Evolutionary conservation across 169 alveolate species (phyloP), one percentile per base, ranked within the genome.

Genomic region (Plasmodium fragile): DNA sequence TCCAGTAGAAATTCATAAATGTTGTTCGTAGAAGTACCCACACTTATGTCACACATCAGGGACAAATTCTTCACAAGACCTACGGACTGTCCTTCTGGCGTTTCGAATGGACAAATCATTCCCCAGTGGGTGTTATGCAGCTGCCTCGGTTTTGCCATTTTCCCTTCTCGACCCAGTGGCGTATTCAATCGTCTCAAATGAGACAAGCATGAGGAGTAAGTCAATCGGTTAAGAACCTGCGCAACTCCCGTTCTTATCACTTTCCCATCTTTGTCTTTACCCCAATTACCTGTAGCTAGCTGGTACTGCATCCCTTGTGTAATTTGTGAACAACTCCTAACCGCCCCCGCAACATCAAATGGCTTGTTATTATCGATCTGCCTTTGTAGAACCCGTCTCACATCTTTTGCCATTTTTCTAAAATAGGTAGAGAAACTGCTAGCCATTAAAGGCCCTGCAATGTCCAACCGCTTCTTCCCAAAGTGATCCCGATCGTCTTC

Each of bases 61-160:
- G 99, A 98, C 81, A 99, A 96, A 95, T 99, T 99, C 95, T 99
- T 99, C 81, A 99, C 99, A 69, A 99, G 97, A 2, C 99, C 99
- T 91, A 99, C 99, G 0, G 99, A 99, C 69, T 99, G 99, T 11
- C 99, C 99, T 96, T 99, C 99, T 2, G 99, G 99, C 25, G 99
- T 99, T 95, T 99, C 99, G 7, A 99, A 99, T 10, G 99, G 99
- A 94, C 99, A 99, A 45, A 99, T 98, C 99, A 99, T 98, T 18
- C 99, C 99, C 99, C 99, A 99, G 91, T 99, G 99, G 43, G 99
- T 99, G 96, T 99, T 99, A 96, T 99, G 99, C 16, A 99, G 98
- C 92, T 99, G 99, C 55, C 99, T 95, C 2, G 99, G 99, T 95
- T 99, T 99, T 43, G 99, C 99, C 92, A 99, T 96, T 96, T 99